A percentile compares a stretch with the other conserved stretches of the same genome.
phyloP scores from a whole-genome alignment of 176 grass and related monocot species.

The Hyparrhenia diplandra region DNA sequence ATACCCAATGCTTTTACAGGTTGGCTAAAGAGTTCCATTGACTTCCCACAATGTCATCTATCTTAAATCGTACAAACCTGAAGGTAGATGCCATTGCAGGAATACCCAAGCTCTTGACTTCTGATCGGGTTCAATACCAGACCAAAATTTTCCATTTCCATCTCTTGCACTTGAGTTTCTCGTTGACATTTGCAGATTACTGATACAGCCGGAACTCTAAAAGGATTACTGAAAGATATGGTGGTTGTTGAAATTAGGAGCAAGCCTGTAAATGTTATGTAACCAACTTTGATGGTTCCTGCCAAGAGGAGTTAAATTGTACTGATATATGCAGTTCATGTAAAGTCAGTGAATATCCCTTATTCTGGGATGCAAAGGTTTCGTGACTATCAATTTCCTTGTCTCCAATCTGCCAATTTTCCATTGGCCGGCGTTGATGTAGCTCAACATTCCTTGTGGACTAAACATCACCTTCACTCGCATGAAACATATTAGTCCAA shows the following conservation, averaged over 20 bases:
- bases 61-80: background rate
- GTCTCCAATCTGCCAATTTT: background rate
- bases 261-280: conserved; percentile 34
- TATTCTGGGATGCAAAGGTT: background rate
- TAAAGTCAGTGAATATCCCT: background rate
- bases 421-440: background rate
- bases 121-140: background rate
- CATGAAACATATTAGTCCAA: background rate
- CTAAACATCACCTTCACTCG: background rate
- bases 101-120: conserved; percentile 11
- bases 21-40: background rate
- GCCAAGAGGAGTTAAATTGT: conserved; percentile 25
- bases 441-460: background rate
- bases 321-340: background rate
- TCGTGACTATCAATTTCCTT: background rate
- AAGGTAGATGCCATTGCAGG: background rate
- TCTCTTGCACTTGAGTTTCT: conserved; percentile 6
- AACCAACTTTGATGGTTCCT: conserved; percentile 23
- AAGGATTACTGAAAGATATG: background rate
- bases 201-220: background rate
- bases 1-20: background rate
- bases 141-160: background rate
- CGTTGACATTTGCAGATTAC: background rate
- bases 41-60: background rate
- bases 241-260: conserved; percentile 16